Conservation (phyloP, 1,284 basidiomycete genomes). For the Porphyrellus sp. region DNA sequence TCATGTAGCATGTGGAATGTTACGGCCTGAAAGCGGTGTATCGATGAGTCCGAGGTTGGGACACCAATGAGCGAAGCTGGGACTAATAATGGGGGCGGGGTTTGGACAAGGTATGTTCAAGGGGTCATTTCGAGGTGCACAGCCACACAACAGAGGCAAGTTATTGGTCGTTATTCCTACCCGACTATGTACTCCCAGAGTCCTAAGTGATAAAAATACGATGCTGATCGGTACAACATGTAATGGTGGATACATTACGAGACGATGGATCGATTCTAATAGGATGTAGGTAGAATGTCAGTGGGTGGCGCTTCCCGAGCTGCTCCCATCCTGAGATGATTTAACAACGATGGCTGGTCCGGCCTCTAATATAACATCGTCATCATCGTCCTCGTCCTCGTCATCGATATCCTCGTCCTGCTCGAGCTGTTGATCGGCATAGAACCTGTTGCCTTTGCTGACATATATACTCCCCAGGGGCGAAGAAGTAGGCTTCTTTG, state of each 20-base stretch:
- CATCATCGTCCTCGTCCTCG: constrained; percentile 43
- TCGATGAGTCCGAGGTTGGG: neutral
- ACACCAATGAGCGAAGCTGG: neutral
- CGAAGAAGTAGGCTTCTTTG: constrained; percentile 39
- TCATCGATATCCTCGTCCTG: constrained; percentile 29
- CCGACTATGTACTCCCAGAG: neutral
- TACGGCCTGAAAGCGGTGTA: neutral
- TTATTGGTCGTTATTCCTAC: neutral
- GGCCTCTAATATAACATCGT: constrained; percentile 64
- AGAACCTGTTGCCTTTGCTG: constrained; percentile 35
- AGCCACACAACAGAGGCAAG: constrained; percentile 5
- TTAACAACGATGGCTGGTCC: constrained; percentile 55
- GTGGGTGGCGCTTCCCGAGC: constrained; percentile 28
- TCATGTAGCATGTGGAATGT: constrained; percentile 33
- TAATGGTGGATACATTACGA: constrained; percentile 19
- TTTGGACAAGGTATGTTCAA: neutral
- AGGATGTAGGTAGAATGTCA: constrained; percentile 17
- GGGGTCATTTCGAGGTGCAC: neutral
- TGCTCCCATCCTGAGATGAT: constrained; percentile 27
- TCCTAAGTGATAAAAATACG: constrained; percentile 7
- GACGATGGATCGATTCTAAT: constrained; percentile 14
- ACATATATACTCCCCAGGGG: constrained; percentile 37
- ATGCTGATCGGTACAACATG: constrained; percentile 17
- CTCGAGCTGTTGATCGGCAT: constrained; percentile 42
- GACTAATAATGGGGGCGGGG: constrained; percentile 6